A percentile compares a stretch with the other conserved stretches of the same genome.
Conservation (phyloP, 305 asterid species). For the Solanum hybrid region DNA sequence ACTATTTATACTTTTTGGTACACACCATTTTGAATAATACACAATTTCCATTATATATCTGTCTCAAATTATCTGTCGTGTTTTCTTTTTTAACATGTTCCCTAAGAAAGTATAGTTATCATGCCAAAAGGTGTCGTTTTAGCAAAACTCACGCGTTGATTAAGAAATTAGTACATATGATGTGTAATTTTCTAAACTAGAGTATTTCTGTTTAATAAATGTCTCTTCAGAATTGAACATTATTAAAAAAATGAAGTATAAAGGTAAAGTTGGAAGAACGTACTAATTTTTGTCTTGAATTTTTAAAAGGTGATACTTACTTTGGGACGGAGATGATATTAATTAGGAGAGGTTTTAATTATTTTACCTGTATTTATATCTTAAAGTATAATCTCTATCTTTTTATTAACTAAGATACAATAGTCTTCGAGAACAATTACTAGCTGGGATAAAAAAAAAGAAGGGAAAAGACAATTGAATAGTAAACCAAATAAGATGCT, state of each 20-base stretch:
- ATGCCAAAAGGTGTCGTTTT: background rate
- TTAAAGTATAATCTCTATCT: background rate
- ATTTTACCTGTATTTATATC: background rate
- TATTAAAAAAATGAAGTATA: too few relatives aligned
- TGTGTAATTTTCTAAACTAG: background rate
- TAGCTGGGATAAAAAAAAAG: background rate
- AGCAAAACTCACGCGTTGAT: background rate
- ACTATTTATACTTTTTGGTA: background rate
- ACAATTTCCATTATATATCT: background rate
- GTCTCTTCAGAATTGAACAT: background rate
- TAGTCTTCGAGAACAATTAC: background rate
- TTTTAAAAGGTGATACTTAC: background rate
- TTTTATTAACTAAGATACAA: background rate
- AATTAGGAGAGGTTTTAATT: background rate
- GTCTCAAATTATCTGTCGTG: background rate
- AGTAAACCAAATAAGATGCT: constrained; percentile 30
- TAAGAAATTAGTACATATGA: background rate
- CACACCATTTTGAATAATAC: background rate
- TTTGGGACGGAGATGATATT: background rate
- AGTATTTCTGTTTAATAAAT: background rate
- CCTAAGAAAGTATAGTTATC: background rate
- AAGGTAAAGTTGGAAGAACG: background rate
- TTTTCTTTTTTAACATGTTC: background rate
- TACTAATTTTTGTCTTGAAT: background rate
- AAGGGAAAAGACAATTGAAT: constrained; percentile 18